These are phyloP conservation scores for Leishmania tropica DNA, from an alignment of 208 protist species.

Conservation along the genomic window DNA sequence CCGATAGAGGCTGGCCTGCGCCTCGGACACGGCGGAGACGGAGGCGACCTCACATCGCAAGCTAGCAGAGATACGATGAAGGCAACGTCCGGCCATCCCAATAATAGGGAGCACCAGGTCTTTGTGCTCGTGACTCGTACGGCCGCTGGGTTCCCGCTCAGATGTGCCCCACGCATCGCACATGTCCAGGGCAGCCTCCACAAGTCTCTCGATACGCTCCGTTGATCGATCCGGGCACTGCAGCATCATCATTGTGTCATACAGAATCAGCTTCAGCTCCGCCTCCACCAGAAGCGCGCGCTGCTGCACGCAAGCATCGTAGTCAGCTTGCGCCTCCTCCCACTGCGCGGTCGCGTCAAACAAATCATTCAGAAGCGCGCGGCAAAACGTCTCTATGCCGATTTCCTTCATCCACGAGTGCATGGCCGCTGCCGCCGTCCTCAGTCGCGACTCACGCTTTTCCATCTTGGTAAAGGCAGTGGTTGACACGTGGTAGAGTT, in stretches of 20 bases:
- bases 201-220: slow-evolving; percentile 25
- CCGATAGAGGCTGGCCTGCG: background rate
- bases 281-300: slow-evolving; percentile 30
- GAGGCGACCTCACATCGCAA: background rate
- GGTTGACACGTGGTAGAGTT: slow-evolving; percentile 34
- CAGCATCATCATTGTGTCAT: slow-evolving; percentile 21
- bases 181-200: slow-evolving; percentile 37
- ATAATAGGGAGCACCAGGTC: background rate
- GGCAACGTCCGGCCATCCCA: background rate
- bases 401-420: slow-evolving; percentile 31
- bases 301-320: slow-evolving; percentile 7
- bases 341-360: slow-evolving; percentile 26
- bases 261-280: slow-evolving; percentile 42
- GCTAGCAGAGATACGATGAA: slow-evolving; percentile 4
- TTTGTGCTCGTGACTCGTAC: background rate
- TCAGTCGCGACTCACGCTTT: slow-evolving; percentile 28
- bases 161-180: background rate
- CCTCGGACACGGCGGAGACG: background rate
- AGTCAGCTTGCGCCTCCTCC: slow-evolving; percentile 14
- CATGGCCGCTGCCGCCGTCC: background rate
- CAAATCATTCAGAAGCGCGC: slow-evolving; percentile 42
- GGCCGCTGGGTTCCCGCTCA: background rate
- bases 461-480: slow-evolving; percentile 18
- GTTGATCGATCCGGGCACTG: slow-evolving; percentile 1
- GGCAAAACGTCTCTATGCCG: slow-evolving; percentile 23